Evolutionary conservation across 2,329 filamentous ascomycete genomes (phyloP).

Genomic region (Hawksworthiomyces lignivorus): DNA sequence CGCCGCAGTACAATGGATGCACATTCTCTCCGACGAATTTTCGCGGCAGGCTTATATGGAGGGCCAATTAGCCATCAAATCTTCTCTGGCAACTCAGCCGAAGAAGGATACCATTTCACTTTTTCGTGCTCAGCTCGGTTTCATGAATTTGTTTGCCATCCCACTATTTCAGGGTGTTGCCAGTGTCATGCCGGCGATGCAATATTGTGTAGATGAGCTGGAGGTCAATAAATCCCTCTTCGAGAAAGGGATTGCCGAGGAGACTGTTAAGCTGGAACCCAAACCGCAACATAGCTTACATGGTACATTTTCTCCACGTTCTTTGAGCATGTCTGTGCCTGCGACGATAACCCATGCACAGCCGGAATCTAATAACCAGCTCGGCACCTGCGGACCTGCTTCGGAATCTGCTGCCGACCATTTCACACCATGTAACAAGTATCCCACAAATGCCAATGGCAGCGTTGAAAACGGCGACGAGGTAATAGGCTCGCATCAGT

Average conservation of each 20-base stretch:
- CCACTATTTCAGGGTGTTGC: slow-evolving; percentile 85
- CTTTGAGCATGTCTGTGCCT: slow-evolving; percentile 32
- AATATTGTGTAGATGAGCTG: slow-evolving; percentile 77
- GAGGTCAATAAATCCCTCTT: slow-evolving; percentile 69
- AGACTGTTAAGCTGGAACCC: slow-evolving; percentile 45
- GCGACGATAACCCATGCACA: too few relatives aligned
- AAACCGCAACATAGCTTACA: slow-evolving; percentile 30
- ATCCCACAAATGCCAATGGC: not conserved
- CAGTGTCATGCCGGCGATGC: slow-evolving; percentile 77
- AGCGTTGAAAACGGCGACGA: not conserved
- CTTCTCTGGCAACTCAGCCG: slow-evolving; percentile 77
- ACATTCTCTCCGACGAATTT: slow-evolving; percentile 92
- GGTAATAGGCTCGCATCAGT: slow-evolving; percentile 20
- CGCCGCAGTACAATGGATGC: slow-evolving; percentile 81
- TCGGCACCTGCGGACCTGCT: too few relatives aligned
- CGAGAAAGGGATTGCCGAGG: slow-evolving; percentile 57
- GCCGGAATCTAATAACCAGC: too few relatives aligned
- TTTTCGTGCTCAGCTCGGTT: slow-evolving; percentile 81
- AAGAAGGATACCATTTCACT: slow-evolving; percentile 77
- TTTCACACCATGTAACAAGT: not conserved
- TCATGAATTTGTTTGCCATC: slow-evolving; percentile 93
- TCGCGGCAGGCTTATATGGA: slow-evolving; percentile 91
- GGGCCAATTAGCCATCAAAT: slow-evolving; percentile 74
- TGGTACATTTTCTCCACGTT: slow-evolving; percentile 36
- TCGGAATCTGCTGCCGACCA: not conserved